Conservation (phyloP, 1,139 yeast genomes). For the Suhomyces taliae region DNA sequence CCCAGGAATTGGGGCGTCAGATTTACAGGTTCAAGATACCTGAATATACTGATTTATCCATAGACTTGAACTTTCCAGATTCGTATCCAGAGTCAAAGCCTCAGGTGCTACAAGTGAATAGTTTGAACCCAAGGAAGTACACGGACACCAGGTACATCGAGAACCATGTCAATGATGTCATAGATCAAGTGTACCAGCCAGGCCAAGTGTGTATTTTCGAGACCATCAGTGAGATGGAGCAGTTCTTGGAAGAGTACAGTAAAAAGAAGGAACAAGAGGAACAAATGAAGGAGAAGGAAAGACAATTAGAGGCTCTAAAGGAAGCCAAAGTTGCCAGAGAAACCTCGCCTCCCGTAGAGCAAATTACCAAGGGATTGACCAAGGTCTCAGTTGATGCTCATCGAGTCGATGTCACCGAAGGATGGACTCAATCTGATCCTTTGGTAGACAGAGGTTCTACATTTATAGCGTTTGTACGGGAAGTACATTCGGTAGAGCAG, state of each 20-base stretch:
- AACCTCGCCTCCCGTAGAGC: too few relatives aligned
- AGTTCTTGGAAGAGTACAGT: slow-evolving; percentile 41
- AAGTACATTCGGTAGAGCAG: slow-evolving; percentile 62
- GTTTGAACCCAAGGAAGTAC: slow-evolving; percentile 31
- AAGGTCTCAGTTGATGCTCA: too few relatives aligned
- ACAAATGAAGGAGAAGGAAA: background rate
- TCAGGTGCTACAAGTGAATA: slow-evolving; percentile 50
- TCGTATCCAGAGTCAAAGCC: slow-evolving; percentile 70
- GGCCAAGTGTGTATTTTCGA: slow-evolving; percentile 84
- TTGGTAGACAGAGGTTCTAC: slow-evolving; percentile 82
- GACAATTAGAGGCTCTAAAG: background rate
- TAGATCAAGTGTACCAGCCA: slow-evolving; percentile 40
- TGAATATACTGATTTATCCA: slow-evolving; percentile 52
- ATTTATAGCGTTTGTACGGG: slow-evolving; percentile 74
- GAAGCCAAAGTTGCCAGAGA: background rate
- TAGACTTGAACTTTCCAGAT: slow-evolving; percentile 69
- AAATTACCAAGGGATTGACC: too few relatives aligned
- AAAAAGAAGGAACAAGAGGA: slow-evolving; percentile 11
- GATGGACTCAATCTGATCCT: slow-evolving; percentile 79
- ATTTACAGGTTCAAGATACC: slow-evolving; percentile 62
- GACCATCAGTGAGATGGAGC: slow-evolving; percentile 64
- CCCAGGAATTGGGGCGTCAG: slow-evolving; percentile 31
- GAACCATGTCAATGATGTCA: slow-evolving; percentile 44
- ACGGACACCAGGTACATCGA: slow-evolving; percentile 47
- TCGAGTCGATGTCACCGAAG: slow-evolving; percentile 48